Conservation (phyloP, 345 rosid genomes). For the Anacardium occidentale region DNA sequence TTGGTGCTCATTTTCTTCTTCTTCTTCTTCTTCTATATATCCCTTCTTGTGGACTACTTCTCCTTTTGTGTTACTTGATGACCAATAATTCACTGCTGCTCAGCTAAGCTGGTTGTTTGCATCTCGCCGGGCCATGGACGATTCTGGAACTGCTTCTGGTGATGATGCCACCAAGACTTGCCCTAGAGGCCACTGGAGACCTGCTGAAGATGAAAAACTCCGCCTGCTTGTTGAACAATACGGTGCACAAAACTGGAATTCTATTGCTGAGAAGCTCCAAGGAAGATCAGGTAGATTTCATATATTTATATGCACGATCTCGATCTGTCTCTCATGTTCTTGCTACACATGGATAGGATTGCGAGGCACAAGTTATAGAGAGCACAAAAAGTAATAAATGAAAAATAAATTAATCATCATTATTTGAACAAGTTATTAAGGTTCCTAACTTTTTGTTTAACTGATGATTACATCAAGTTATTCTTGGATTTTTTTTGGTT, state of each 20-base stretch:
- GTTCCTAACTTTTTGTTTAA: neutral
- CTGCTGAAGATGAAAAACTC: constrained; percentile 71
- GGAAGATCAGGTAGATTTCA: constrained; percentile 63
- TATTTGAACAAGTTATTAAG: neutral
- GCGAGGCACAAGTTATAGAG: too few species aligned
- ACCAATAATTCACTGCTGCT: constrained; percentile 10
- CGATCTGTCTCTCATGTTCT: neutral
- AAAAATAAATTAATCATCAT: neutral
- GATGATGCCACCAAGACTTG: constrained; percentile 42
- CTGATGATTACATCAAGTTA: too few species aligned
- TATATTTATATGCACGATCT: neutral
- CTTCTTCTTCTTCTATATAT: constrained; percentile 29
- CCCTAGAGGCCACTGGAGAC: constrained; percentile 75
- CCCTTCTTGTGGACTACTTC: constrained; percentile 42
- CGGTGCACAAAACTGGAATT: constrained; percentile 77
- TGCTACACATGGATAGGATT: neutral
- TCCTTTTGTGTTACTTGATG: constrained; percentile 32
- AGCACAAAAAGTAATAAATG: neutral
- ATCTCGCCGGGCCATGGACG: constrained; percentile 27
- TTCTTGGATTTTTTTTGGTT: too few species aligned
- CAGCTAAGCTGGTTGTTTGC: neutral
- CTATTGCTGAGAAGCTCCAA: constrained; percentile 66
- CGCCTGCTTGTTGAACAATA: constrained; percentile 54
- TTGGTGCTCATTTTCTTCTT: constrained; percentile 17
- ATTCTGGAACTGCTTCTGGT: constrained; percentile 34